Percentiles rank a stretch among this genome's conserved stretches.
Conservation (phyloP, 208 protist genomes). For the Leishmania major region DNA sequence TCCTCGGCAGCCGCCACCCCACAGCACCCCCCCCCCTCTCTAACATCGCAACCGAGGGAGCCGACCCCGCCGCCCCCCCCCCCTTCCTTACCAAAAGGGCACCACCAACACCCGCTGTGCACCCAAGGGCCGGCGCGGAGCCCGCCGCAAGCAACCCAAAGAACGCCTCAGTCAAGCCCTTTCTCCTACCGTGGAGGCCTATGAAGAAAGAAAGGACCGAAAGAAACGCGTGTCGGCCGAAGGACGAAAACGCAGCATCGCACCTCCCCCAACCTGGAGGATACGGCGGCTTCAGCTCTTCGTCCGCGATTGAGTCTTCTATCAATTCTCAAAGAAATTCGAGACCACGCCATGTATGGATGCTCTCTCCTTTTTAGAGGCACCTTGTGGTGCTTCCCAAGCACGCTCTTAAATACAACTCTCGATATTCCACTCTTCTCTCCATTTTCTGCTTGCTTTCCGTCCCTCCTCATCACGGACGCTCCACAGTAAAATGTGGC, state of each 20-base stretch:
- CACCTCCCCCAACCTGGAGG: neutral
- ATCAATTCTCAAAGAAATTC: neutral
- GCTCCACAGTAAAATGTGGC: slow-evolving; percentile 13
- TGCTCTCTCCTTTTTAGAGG: neutral
- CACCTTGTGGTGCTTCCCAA: neutral
- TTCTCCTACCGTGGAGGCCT: neutral
- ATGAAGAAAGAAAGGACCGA: neutral
- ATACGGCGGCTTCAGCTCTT: neutral
- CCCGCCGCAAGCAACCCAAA: neutral
- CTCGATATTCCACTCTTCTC: neutral
- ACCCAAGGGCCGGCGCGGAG: neutral
- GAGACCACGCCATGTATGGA: neutral
- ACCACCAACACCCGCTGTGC: neutral
- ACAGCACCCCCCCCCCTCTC: no score
- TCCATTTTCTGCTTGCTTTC: neutral
- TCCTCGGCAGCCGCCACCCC: no score
- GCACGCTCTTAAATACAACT: neutral
- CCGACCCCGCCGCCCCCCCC: neutral
- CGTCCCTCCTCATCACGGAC: neutral
- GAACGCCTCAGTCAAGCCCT: neutral
- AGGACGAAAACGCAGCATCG: neutral
- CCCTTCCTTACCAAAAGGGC: neutral
- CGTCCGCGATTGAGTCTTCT: neutral
- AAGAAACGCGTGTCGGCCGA: neutral
- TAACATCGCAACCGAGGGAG: no score